phyloP scores from a whole-genome alignment of 768 basidiomycete species.

The Russula foetens region DNA sequence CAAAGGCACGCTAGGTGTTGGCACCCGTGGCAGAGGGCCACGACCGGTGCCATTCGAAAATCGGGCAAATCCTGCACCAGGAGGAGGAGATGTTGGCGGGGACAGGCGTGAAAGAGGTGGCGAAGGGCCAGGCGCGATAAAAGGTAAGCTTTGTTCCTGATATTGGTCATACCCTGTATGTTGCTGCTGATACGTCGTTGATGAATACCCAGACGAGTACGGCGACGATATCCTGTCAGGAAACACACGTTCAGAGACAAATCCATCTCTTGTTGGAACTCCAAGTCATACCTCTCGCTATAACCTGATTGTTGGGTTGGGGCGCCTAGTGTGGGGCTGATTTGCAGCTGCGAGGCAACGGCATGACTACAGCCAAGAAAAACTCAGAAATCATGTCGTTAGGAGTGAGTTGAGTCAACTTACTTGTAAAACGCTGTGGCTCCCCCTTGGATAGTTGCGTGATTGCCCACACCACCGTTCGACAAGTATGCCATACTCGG shows the following conservation, averaged over 20 bases:
- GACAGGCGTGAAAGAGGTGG: not conserved
- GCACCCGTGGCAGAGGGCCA: constrained; percentile 4
- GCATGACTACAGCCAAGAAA: constrained; percentile 37
- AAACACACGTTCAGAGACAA: not conserved
- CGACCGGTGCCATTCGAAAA: not conserved
- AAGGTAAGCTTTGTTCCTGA: not conserved
- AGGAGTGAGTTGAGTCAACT: constrained; percentile 14
- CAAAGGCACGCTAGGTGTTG: not conserved
- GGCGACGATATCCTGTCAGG: not conserved
- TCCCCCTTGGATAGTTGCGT: constrained; percentile 18
- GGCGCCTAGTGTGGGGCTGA: not conserved
- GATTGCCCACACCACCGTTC: constrained; percentile 10
- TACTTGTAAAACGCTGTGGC: constrained; percentile 52
- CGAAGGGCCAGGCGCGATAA: not conserved
- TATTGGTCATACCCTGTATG: not conserved
- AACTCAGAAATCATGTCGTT: not conserved
- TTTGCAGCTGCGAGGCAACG: constrained; percentile 40
- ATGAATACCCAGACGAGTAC: not conserved
- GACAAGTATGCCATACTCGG: constrained; percentile 40
- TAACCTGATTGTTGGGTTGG: not conserved
- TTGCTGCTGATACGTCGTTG: not conserved
- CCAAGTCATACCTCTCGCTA: not conserved
- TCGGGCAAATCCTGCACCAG: not conserved
- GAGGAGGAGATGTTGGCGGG: not conserved
- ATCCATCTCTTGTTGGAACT: not conserved